These are phyloP conservation scores for Cryphonectria japonica DNA, from an alignment of 2,329 filamentous ascomycete species.

Conservation along the genomic window DNA sequence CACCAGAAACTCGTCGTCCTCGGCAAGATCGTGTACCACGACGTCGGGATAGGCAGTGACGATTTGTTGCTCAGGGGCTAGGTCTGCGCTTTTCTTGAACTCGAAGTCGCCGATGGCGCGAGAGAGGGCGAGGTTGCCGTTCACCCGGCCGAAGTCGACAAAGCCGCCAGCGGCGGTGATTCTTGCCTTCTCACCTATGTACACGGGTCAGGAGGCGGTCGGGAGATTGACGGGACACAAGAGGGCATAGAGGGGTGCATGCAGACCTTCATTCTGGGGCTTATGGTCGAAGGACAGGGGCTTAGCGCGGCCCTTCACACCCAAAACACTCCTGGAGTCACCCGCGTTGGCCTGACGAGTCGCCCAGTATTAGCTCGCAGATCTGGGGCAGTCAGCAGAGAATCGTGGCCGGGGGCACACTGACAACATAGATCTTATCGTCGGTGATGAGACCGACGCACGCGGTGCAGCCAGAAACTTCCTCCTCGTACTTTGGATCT, in stretches of 20 bases:
- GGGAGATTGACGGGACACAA: neutral
- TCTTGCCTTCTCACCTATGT: constrained; percentile 85
- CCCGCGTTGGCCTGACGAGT: constrained; percentile 84
- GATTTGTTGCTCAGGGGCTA: constrained; percentile 97
- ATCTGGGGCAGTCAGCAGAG: constrained; percentile 23
- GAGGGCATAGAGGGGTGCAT: neutral
- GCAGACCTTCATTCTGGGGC: constrained; percentile 90
- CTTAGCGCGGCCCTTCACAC: constrained; percentile 96
- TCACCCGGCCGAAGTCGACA: constrained; percentile 97
- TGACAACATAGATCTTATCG: constrained; percentile 92
- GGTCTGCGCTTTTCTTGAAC: constrained; percentile 98
- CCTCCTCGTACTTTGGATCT: constrained; percentile 97
- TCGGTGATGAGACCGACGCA: constrained; percentile 87
- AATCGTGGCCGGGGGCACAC: constrained; percentile 46
- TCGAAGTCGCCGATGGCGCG: constrained; percentile 98
- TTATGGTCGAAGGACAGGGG: constrained; percentile 99
- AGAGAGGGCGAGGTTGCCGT: constrained; percentile 95
- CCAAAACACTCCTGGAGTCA: constrained; percentile 91
- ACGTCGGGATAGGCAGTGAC: constrained; percentile 97
- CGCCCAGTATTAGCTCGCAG: constrained; percentile 30
- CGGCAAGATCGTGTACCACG: constrained; percentile 83
- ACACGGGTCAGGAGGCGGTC: constrained; percentile 31
- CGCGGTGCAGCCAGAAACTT: constrained; percentile 96
- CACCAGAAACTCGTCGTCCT: constrained; percentile 95
- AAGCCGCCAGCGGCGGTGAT: constrained; percentile 96